Conservation (phyloP, 345 rosid species). For the Eucalyptus grandis region DNA sequence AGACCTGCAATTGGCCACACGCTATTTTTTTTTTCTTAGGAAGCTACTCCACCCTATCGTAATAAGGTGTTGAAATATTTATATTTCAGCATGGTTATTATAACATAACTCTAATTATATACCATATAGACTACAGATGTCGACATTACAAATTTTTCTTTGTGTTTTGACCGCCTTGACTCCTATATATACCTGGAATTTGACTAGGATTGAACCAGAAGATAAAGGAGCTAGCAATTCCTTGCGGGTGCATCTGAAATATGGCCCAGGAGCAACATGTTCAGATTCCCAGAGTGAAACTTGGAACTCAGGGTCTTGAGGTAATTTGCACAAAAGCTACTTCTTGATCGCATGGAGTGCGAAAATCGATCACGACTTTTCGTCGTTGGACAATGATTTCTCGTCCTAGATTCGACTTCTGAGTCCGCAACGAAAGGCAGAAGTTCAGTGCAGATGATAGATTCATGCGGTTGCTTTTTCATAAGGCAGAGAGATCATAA, state of each 20-base stretch:
- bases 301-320: conserved; percentile 1
- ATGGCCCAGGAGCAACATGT: background rate
- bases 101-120: background rate
- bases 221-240: background rate
- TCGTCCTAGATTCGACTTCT: background rate
- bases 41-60: too few relatives aligned
- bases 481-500: background rate
- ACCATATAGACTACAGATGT: background rate
- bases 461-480: background rate
- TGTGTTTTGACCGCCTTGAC: background rate
- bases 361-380: background rate
- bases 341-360: background rate
- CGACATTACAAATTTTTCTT: too few relatives aligned
- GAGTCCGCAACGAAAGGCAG: background rate
- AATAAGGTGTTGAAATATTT: too few relatives aligned
- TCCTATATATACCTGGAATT: background rate
- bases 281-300: background rate
- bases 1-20: too few relatives aligned
- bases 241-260: background rate
- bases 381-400: background rate
- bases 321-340: background rate
- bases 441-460: background rate
- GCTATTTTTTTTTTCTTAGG: too few relatives aligned
- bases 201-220: background rate
- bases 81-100: background rate